Conservation (phyloP, 106 monocot genomes). For the Hemerocallis citrina region DNA sequence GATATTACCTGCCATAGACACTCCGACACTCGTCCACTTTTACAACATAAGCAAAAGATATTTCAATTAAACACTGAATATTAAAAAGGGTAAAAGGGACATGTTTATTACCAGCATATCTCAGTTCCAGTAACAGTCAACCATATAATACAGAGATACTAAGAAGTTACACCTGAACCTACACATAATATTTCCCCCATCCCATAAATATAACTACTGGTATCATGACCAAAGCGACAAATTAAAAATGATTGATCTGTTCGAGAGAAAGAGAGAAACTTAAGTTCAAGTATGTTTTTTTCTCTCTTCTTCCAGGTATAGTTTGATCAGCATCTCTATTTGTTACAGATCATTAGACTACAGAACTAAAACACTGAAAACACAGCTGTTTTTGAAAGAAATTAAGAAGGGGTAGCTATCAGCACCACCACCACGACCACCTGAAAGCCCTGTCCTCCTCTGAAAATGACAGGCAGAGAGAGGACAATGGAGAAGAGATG, state of each 20-base stretch:
- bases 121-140: conserved; percentile 3
- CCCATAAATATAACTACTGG: not conserved
- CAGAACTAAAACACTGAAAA: not conserved
- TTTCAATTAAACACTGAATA: too few species aligned
- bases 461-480: too few species aligned
- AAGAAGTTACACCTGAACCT: too few species aligned
- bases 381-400: not conserved
- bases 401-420: conserved; percentile 7
- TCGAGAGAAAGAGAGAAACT: not conserved
- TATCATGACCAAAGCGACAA: too few species aligned
- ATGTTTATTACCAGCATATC: too few species aligned
- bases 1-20: too few species aligned
- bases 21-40: too few species aligned
- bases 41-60: too few species aligned
- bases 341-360: conserved; percentile 15
- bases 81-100: too few species aligned
- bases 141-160: too few species aligned
- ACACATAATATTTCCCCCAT: too few species aligned
- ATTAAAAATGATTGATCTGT: conserved; percentile 9
- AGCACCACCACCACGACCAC: conserved; percentile 12
- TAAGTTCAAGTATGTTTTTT: too few species aligned
- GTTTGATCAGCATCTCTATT: conserved; percentile 1
- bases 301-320: not conserved
- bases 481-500: not conserved
- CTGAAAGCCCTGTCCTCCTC: conserved; percentile 4